Evolutionary conservation across 2,329 filamentous ascomycete genomes (phyloP).

Genomic region (Colletotrichum destructivum): DNA sequence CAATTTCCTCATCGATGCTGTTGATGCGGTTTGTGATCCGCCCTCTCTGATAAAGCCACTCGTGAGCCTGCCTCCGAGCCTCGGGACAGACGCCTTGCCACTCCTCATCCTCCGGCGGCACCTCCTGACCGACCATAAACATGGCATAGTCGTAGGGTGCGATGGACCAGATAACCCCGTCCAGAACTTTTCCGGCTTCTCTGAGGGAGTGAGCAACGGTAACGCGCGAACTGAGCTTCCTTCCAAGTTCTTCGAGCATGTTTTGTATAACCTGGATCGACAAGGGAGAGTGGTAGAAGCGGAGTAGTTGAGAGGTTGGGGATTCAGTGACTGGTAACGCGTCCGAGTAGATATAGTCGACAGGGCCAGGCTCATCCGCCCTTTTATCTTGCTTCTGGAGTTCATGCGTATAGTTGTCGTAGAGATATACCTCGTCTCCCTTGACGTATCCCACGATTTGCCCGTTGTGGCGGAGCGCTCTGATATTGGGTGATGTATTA

Average conservation of each 20-base stretch:
- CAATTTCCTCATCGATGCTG: background rate
- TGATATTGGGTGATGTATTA: background rate
- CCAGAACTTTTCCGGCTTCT: background rate
- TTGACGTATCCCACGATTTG: background rate
- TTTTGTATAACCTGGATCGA: background rate
- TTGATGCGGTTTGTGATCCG: background rate
- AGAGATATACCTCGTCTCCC: background rate
- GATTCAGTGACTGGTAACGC: background rate
- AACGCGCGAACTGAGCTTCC: background rate
- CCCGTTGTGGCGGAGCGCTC: background rate
- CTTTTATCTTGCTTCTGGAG: background rate
- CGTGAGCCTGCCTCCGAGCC: background rate
- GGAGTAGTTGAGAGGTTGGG: background rate
- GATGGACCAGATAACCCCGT: background rate
- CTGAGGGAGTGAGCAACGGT: background rate
- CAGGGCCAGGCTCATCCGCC: background rate
- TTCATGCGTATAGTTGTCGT: background rate
- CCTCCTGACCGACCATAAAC: background rate
- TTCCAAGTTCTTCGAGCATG: conserved; percentile 1
- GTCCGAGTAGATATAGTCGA: conserved; percentile 8
- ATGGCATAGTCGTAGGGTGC: background rate
- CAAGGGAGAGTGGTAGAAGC: background rate
- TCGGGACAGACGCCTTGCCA: background rate
- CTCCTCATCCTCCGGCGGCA: background rate
- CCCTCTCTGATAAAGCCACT: background rate